Evolutionary conservation across 495 filamentous ascomycete genomes (phyloP).

Genomic region (Xylona heveae): DNA sequence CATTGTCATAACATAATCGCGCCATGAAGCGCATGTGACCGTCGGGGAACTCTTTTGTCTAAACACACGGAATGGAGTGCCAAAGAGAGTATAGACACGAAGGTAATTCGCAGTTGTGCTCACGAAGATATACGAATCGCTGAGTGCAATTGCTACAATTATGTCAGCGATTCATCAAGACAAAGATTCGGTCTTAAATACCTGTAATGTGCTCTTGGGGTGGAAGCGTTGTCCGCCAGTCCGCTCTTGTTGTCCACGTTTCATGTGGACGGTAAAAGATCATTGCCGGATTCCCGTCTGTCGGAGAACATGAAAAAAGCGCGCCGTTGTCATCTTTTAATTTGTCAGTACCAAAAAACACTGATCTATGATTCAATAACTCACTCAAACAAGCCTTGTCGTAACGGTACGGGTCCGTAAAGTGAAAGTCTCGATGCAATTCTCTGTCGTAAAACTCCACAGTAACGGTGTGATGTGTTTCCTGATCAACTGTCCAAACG

Average conservation of each 20-base stretch:
- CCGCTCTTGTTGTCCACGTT: conserved; percentile 75
- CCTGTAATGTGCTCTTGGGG: conserved; percentile 53
- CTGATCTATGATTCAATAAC: too few relatives aligned
- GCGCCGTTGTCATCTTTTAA: conserved; percentile 54
- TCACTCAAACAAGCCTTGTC: conserved; percentile 77
- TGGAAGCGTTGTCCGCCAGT: conserved; percentile 77
- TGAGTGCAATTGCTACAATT: conserved; percentile 56
- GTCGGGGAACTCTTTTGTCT: conserved; percentile 74
- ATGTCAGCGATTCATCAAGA: conserved; percentile 3
- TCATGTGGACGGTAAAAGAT: conserved; percentile 97
- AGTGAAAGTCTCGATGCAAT: conserved; percentile 82
- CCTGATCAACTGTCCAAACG: conserved; percentile 94
- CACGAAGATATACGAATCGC: conserved; percentile 74
- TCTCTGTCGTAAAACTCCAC: conserved; percentile 95
- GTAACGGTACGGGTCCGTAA: conserved; percentile 86
- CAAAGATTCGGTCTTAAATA: conserved; percentile 11
- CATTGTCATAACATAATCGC: conserved; percentile 83
- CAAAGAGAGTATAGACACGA: conserved; percentile 80
- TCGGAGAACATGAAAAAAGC: conserved; percentile 65
- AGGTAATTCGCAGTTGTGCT: conserved; percentile 73
- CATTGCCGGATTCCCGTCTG: conserved; percentile 44
- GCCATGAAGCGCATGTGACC: conserved; percentile 79
- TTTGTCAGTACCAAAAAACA: conserved; percentile 6
- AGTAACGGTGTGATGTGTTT: conserved; percentile 83
- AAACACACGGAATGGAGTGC: conserved; percentile 71